Base-by-base conservation (phyloP, 805 yeast genomes). In the Pichia heedii region DNA sequence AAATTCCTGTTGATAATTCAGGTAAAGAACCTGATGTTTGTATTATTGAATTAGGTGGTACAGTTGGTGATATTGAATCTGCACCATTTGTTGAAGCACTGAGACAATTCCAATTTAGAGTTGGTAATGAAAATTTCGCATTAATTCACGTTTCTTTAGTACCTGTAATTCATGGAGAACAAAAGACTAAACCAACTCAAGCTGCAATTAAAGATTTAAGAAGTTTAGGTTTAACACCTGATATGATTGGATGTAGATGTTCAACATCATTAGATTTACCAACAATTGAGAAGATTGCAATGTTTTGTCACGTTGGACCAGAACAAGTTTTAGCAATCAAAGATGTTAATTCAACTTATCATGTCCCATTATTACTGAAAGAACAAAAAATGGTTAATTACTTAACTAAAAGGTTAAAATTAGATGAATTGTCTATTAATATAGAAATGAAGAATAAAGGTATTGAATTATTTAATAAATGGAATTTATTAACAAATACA, bases 271-370 rank as follows among this genome's bases (percentile, higher is more conserved):
- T 93, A 54, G 95, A 84, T 57, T 67, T 68, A 46, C 79, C 88
- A 51, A 88, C 96, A n/a, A 85, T 83, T 59, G 90, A 84, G 51
- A 93, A 93, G 69, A 90, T 93, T 60, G 93, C 97, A 47, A 93
- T 93, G 97, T 93, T 93, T 69, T 90, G 97, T 66, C 97, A 93
- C 61, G 98, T 93, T 54, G 97, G 96, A 26, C 85, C 95, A n/a
- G 88, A 90, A 45, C 97, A 94, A 71, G 97, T 93, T 39, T 75
- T 93, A 54, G 96, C 95, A 40, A 96, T 93, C 43, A 95, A 89
- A 60, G 98, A 93, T 66, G 95, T 93, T 55, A 85, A 84, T 70
- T 86, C 96, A 12, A 90, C 97, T 38, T 93, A 93, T 66, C 98
- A 93, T 62, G 97, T 93, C 56, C 99, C 99, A 38, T 72, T 93